A percentile compares a stretch with the other conserved stretches of the same genome.
These are phyloP conservation scores for Colletotrichum incanum DNA, from an alignment of 2,329 filamentous ascomycete species.

Conservation along the genomic window DNA sequence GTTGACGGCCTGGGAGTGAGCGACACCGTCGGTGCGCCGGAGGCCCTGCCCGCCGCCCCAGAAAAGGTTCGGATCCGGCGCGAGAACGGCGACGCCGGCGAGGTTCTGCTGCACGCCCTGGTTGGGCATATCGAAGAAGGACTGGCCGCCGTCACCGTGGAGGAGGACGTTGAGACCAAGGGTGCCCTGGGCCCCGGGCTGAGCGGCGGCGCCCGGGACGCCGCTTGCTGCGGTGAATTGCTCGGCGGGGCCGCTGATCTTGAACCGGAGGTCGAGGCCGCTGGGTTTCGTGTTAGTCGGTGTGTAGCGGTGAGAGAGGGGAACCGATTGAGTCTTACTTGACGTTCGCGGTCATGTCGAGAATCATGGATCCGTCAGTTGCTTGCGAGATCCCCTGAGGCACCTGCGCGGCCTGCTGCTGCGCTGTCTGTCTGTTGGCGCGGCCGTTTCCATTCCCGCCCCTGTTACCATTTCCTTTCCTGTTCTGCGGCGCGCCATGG, in stretches of 20 bases:
- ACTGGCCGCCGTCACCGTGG: constrained; percentile 73
- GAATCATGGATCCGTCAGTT: constrained; percentile 68
- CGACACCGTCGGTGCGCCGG: constrained; percentile 68
- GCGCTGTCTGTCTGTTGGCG: constrained; percentile 45
- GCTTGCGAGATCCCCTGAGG: constrained; percentile 59
- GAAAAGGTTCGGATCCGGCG: constrained; percentile 69
- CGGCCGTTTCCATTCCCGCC: constrained; percentile 27
- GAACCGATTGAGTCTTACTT: constrained; percentile 57
- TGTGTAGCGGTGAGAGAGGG: background rate
- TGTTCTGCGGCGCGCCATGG: constrained; percentile 41
- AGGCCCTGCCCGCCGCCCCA: constrained; percentile 71
- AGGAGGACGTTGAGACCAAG: constrained; percentile 71
- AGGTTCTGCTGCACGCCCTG: constrained; percentile 66
- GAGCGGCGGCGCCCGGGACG: constrained; percentile 53
- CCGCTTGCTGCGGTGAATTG: constrained; percentile 67
- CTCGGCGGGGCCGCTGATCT: constrained; percentile 68
- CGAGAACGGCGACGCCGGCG: constrained; percentile 68
- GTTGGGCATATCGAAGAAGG: constrained; percentile 72
- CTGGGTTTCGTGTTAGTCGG: constrained; percentile 50
- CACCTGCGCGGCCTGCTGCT: constrained; percentile 50
- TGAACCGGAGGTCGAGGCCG: constrained; percentile 69
- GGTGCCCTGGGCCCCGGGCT: constrained; percentile 49
- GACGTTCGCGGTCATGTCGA: constrained; percentile 69
- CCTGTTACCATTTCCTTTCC: constrained; percentile 32
- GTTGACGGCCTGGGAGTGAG: constrained; percentile 69